These are phyloP conservation scores for Gossypium rotundifolium DNA, from an alignment of 345 rosid genomes.

Conservation along the genomic window DNA sequence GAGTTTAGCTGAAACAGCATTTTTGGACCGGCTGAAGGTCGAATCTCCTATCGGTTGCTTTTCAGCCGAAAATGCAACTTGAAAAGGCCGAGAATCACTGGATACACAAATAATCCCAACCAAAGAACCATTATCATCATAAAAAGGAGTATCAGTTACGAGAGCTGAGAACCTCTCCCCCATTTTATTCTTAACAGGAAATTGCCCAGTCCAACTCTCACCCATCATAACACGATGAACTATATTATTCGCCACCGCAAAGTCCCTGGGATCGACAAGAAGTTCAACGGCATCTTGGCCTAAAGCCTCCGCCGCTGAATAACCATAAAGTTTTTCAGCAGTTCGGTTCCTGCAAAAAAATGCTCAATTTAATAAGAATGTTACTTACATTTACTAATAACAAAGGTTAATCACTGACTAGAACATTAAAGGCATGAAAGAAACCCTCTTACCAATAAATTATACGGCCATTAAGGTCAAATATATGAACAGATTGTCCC, in stretches of 20 bases:
- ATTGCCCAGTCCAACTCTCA: constrained; percentile 87
- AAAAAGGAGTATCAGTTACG: constrained; percentile 68
- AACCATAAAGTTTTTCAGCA: constrained; percentile 84
- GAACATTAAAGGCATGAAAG: not conserved
- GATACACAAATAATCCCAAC: constrained; percentile 79
- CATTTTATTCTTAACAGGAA: constrained; percentile 71
- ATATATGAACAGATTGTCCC: constrained; percentile 90
- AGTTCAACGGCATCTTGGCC: constrained; percentile 67
- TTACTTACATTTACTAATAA: not conserved
- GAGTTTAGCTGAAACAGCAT: constrained; percentile 55
- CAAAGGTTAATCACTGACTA: not conserved
- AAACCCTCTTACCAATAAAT: constrained; percentile 66
- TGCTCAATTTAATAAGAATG: not conserved
- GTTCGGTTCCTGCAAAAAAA: constrained; percentile 60
- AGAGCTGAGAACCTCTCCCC: constrained; percentile 58
- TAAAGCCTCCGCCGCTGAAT: constrained; percentile 74
- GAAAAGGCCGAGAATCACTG: constrained; percentile 50
- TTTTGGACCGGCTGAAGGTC: constrained; percentile 39
- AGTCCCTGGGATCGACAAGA: constrained; percentile 57
- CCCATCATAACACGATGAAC: constrained; percentile 50
- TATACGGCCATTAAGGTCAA: constrained; percentile 51
- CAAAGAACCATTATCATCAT: constrained; percentile 65
- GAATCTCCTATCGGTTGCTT: constrained; percentile 42
- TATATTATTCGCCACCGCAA: constrained; percentile 42
- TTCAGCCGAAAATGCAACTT: constrained; percentile 25